Evolutionary conservation across 2,329 filamentous ascomycete species (phyloP), one percentile per base, ranked within the genome.

Genomic region (Pestalotiopsis sp.): DNA sequence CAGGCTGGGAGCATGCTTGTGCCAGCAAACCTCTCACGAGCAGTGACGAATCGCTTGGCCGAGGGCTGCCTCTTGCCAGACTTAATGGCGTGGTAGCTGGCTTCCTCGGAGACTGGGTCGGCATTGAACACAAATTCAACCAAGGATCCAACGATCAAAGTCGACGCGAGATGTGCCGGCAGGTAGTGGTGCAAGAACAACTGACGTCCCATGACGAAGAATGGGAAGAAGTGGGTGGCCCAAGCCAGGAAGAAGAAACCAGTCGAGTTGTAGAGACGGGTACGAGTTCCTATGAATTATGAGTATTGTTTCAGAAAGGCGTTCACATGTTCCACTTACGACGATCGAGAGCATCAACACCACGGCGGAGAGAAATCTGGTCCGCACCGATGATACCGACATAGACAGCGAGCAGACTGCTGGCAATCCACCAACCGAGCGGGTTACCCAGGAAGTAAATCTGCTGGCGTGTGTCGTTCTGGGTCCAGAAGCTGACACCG

Each of bases 381-480:
- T 99, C 96, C 23, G 96, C 96, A 63, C 91, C 91, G 72, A 98
- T 85, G 73, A 99, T 96, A 72, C 96, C 96, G 27, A 90, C 93
- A 79, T 96, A 98, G 49, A 99, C 95, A 59, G 96, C 96, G 70
- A 99, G 85, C 67, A 99, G 85, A 82, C 93, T 94, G 81, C 94
- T 97, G 14, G 94, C 91, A 72, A 99, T 87, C 96, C 96, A 99
- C 95, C 97, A 99, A 69, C 95, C 96, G 71, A 98, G 82, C 0
- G 96, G 96, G 83, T 99, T 99, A 68, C 96, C 96, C 38, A 99
- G 85, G 86, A 99, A 99, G 84, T 99, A 99, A 73, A 99, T 99
- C 81, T 99, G 96, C 83, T 97, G 91, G 70, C 93, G 91, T 11
- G 95, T 98, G 68, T 97, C 93, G 80, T 93, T 94, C 79, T 98